Base-by-base conservation (phyloP, 1,139 yeast species). In the Ogataea hybrid region DNA sequence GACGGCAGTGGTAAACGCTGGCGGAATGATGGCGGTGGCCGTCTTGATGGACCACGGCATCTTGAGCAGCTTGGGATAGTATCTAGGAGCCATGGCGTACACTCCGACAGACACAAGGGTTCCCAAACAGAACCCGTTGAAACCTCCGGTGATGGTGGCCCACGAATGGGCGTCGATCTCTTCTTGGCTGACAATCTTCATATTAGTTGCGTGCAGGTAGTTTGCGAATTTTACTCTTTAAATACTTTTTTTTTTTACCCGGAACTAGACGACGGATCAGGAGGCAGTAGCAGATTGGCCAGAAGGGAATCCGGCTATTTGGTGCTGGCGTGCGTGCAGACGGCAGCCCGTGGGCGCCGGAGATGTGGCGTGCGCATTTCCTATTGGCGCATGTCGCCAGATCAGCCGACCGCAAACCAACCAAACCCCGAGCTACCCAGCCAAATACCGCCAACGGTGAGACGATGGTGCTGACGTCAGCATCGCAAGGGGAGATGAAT, bases 151-250 rank as follows among this genome's bases (percentile, higher is more conserved):
- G 16, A 75, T 57, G 20, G 83, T 76, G 49, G 77, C 75, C 46
- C 70, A 67, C 55, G 71, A 68, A 62, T 84, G 90, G 6, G 79
- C 87, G 42, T 70, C 69, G 45, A 77, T 70, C 65, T 85, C 92
- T 61, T 81, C 84, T 47, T 75, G 69, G 18, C 83, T 65, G 32
- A 83, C 70, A 49, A 84, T 60, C 72, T 84, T 85, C 95, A 85
- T 85, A n/a, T 15, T 55, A 25, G 12, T 25, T 12, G 17, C 12
- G 14, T 12, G 3, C 4, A 6, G 18, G 22, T 23, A 28, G n/a
- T 9, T 12, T 22, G 23, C 21, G 17, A 14, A 28, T n/a, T 37
- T 37, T 30, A 14, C 22, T 22, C 23, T n/a, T 29, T 36, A 14
- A 22, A 29, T 32, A 32, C 5, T 11, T 23, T 23, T n/a, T n/a